These are phyloP conservation scores for Neonectria sp. DNA, from an alignment of 2,329 filamentous ascomycete genomes.

Conservation along the genomic window DNA sequence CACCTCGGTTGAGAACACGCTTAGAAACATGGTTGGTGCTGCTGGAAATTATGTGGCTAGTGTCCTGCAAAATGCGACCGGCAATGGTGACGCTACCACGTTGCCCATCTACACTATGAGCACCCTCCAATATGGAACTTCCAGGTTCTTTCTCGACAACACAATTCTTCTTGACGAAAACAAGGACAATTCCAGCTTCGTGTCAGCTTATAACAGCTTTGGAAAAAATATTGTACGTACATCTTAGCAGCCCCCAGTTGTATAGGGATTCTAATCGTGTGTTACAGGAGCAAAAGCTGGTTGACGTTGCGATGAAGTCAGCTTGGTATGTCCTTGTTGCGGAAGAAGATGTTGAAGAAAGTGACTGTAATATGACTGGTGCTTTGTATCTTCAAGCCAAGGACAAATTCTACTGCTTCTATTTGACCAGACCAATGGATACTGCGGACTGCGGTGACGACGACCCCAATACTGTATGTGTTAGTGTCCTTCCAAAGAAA, in stretches of 20 bases:
- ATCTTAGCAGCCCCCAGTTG: neutral
- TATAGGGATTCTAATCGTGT: neutral
- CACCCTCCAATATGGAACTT: constrained; percentile 6
- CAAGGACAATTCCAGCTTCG: constrained; percentile 15
- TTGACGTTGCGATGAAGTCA: constrained; percentile 16
- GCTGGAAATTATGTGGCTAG: constrained; percentile 12
- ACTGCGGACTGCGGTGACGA: neutral
- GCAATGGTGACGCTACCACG: neutral
- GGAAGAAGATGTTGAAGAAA: constrained; percentile 14
- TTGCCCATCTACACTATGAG: constrained; percentile 12
- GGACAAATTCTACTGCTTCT: constrained; percentile 6
- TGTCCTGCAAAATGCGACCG: constrained; percentile 9
- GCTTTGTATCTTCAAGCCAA: constrained; percentile 10
- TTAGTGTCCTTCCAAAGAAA: neutral
- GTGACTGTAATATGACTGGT: constrained; percentile 7
- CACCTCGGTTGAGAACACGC: constrained; percentile 21
- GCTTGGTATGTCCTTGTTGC: constrained; percentile 17
- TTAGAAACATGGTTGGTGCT: constrained; percentile 14
- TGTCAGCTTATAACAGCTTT: constrained; percentile 11
- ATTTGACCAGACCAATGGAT: neutral
- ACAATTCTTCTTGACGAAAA: constrained; percentile 20
- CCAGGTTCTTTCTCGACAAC: constrained; percentile 17
- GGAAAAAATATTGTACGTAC: constrained; percentile 4
- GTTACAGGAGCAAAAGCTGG: constrained; percentile 10
- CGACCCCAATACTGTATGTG: constrained; percentile 11